Conservation (phyloP, 495 filamentous ascomycete genomes). For the Xylaria palmicola region DNA sequence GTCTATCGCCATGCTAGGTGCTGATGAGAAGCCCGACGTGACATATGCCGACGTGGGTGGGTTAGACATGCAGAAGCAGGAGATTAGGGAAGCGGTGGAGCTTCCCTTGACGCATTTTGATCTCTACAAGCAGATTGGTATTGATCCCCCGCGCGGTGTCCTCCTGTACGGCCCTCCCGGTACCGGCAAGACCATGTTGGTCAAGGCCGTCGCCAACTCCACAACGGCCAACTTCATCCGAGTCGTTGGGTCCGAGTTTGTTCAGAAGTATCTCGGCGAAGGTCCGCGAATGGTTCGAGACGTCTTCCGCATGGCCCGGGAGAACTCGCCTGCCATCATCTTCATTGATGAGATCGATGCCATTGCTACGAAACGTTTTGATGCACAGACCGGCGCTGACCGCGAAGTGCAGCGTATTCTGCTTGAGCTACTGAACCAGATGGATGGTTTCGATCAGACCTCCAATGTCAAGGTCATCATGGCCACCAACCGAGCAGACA, state of each 20-base stretch:
- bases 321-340: constrained; percentile 97
- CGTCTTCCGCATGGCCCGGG: constrained; percentile 97
- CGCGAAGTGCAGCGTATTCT: constrained; percentile 97
- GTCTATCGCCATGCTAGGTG: constrained; percentile 95
- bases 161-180: constrained; percentile 94
- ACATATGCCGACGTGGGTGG: constrained; percentile 98
- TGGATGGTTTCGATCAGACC: constrained; percentile 99
- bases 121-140: constrained; percentile 97
- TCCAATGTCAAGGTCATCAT: constrained; percentile 99
- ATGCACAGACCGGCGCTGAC: constrained; percentile 96
- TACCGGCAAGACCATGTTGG: constrained; percentile 98
- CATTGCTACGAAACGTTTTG: constrained; percentile 98
- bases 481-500: constrained; percentile 98
- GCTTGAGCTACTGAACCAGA: constrained; percentile 95
- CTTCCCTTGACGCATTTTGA: constrained; percentile 95
- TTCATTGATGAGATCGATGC: constrained; percentile 99
- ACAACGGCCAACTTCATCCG: constrained; percentile 98
- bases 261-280: constrained; percentile 97
- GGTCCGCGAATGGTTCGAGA: constrained; percentile 98
- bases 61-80: constrained; percentile 99
- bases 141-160: constrained; percentile 95
- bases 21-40: constrained; percentile 96
- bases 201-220: constrained; percentile 97
- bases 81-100: constrained; percentile 96
- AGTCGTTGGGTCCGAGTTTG: constrained; percentile 96